Evolutionary conservation across 345 rosid species (phyloP).

Genomic region (Geranium brycei): DNA sequence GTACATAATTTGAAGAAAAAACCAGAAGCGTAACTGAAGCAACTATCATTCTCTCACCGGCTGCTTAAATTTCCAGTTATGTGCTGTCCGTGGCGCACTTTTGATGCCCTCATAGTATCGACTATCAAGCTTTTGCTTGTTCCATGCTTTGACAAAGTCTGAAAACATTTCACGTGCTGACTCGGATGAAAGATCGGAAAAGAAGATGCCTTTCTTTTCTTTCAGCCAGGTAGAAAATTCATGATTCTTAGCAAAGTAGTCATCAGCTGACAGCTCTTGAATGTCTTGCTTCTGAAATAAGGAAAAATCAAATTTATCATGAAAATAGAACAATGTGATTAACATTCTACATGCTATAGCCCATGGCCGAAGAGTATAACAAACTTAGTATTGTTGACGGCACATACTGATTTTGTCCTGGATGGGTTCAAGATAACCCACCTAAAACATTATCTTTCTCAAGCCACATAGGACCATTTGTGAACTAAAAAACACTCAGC

Average conservation of each 20-base stretch:
- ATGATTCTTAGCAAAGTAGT: conserved; percentile 78
- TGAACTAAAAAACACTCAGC: too few species aligned
- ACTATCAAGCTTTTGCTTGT: conserved; percentile 55
- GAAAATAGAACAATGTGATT: background rate
- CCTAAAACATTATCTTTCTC: too few species aligned
- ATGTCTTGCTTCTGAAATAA: conserved; percentile 40
- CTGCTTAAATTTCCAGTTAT: conserved; percentile 60
- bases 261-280: conserved; percentile 57
- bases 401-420: too few species aligned
- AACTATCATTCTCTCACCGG: conserved; percentile 1
- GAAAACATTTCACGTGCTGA: conserved; percentile 52
- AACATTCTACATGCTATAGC: background rate
- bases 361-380: background rate
- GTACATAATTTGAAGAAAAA: too few species aligned
- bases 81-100: conserved; percentile 64
- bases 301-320: conserved; percentile 1
- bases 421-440: too few species aligned
- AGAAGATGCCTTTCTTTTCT: conserved; percentile 63
- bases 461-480: too few species aligned
- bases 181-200: conserved; percentile 74
- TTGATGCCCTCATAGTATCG: conserved; percentile 71
- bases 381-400: background rate
- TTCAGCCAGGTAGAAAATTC: conserved; percentile 88
- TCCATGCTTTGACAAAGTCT: conserved; percentile 66
- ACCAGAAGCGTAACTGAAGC: background rate